These are phyloP conservation scores for Claviceps sp. DNA, from an alignment of 2,329 filamentous ascomycete genomes.

Conservation along the genomic window DNA sequence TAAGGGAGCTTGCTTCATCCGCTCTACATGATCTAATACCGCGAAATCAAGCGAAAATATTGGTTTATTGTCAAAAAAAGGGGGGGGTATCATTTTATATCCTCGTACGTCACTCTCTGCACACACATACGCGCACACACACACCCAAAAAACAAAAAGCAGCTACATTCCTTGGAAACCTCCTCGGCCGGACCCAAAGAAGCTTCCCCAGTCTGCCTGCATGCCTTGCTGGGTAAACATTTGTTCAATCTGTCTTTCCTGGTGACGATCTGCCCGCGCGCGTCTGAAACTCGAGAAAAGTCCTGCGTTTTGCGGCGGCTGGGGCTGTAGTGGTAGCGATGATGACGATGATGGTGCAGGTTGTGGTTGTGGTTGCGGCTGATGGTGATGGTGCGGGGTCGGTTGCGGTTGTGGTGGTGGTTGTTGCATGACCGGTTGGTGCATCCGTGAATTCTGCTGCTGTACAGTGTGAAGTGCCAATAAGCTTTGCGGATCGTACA, in stretches of 20 bases:
- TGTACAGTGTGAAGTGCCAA: slow-evolving; percentile 23
- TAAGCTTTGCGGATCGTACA: slow-evolving; percentile 31
- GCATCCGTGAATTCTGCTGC: slow-evolving; percentile 4
- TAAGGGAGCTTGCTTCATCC: not conserved
- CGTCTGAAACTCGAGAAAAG: slow-evolving; percentile 14
- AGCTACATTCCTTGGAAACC: slow-evolving; percentile 30
- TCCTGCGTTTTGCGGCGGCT: slow-evolving; percentile 16
- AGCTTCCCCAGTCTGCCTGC: slow-evolving; percentile 32
- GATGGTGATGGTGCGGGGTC: slow-evolving; percentile 10
- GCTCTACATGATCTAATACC: not conserved
- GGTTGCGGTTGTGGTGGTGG: slow-evolving; percentile 14
- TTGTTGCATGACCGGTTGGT: slow-evolving; percentile 9
- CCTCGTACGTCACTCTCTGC: not conserved
- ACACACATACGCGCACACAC: too few relatives aligned
- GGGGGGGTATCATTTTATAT: too few relatives aligned
- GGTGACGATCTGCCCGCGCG: slow-evolving; percentile 14
- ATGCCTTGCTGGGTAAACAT: slow-evolving; percentile 35
- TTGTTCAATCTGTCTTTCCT: slow-evolving; percentile 32
- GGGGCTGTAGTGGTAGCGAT: slow-evolving; percentile 10
- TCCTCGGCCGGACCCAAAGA: slow-evolving; percentile 30
- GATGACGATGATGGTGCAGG: slow-evolving; percentile 10
- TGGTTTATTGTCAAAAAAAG: not conserved
- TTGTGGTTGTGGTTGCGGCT: slow-evolving; percentile 8
- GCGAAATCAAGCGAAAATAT: not conserved
- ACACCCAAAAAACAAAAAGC: not conserved